Evolutionary conservation across 352 stramenopile species (phyloP).

Genomic region (Aphanomyces invadans): DNA sequence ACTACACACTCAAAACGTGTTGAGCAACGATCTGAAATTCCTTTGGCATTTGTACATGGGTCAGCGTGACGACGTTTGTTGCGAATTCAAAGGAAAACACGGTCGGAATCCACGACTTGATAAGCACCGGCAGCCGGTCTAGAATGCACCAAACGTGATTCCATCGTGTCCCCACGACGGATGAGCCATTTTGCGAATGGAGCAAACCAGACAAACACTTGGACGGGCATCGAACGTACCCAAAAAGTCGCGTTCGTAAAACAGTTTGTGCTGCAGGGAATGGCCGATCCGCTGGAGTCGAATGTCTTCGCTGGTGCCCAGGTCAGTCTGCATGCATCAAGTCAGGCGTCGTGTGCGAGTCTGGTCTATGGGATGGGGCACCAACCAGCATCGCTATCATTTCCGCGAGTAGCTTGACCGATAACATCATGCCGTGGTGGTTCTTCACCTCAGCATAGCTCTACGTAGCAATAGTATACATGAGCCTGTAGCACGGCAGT

Average conservation of each 20-base stretch:
- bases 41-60: conserved; percentile 76
- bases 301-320: conserved; percentile 57
- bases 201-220: no score
- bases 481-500: no score
- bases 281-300: conserved; percentile 77
- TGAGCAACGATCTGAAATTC: conserved; percentile 9
- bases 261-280: conserved; percentile 82
- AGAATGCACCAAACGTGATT: no score
- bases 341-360: no score
- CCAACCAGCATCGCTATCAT: conserved; percentile 65
- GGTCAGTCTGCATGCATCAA: no score
- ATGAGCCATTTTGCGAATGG: no score
- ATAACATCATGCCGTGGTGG: conserved; percentile 72
- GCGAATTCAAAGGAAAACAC: conserved; percentile 60
- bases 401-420: conserved; percentile 65
- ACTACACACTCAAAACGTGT: conserved; percentile 29
- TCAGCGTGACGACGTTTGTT: conserved; percentile 76
- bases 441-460: conserved; percentile 75
- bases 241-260: conserved; percentile 83
- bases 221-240: no score
- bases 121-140: conserved; percentile 66
- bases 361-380: no score
- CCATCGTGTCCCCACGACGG: no score
- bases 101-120: conserved; percentile 69
- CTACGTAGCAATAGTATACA: no score